Conservation (phyloP, 306 rosid genomes). For the Astragalus membranaceus region DNA sequence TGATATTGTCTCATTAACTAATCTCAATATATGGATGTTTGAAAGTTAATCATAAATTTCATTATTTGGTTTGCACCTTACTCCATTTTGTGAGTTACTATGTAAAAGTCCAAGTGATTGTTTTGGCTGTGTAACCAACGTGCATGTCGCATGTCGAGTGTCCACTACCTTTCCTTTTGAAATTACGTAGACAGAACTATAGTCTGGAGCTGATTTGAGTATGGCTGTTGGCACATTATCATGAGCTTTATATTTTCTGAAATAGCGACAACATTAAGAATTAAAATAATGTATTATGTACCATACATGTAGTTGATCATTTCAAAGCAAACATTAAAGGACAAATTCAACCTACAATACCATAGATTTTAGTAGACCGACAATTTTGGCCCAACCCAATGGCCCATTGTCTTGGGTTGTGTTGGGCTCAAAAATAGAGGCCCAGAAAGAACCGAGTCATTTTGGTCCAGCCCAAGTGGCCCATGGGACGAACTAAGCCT, state of each 20-base stretch:
- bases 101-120: conserved; percentile 31
- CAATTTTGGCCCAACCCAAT: no score
- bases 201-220: conserved; percentile 61
- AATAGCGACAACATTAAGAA: conserved; percentile 1
- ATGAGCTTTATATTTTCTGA: conserved; percentile 57
- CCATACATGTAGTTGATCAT: not conserved
- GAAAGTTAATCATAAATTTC: not conserved
- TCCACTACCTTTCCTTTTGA: conserved; percentile 67
- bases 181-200: conserved; percentile 63
- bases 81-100: conserved; percentile 28
- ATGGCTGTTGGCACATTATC: conserved; percentile 46
- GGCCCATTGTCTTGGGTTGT: no score
- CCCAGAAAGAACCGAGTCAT: no score
- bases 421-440: no score
- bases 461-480: no score
- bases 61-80: conserved; percentile 24
- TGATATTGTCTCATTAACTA: no score
- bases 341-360: no score
- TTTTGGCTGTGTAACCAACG: conserved; percentile 43
- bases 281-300: not conserved
- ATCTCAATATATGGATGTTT: no score
- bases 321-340: no score
- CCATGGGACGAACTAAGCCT: no score
- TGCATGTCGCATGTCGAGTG: conserved; percentile 48
- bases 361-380: no score